Percentiles rank a stretch among this genome's conserved stretches.
phyloP scores from a whole-genome alignment of 2,329 filamentous ascomycete species.

The Aspergillus candidus region DNA sequence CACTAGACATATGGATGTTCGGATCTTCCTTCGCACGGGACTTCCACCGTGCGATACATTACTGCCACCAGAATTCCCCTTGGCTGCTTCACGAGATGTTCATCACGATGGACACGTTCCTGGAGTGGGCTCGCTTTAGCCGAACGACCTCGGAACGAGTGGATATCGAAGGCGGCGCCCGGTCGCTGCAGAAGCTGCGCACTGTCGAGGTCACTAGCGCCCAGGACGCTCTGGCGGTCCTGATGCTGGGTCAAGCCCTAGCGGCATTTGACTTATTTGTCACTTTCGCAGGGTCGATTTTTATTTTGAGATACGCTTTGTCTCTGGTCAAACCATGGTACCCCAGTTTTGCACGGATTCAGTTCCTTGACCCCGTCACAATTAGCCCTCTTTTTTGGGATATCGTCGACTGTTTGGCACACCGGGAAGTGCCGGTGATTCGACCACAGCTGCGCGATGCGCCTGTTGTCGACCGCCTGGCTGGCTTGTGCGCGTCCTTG shows the following conservation, averaged over 20 bases:
- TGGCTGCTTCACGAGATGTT: slow-evolving; percentile 5
- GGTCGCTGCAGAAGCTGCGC: slow-evolving; percentile 6
- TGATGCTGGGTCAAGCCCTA: slow-evolving; percentile 10
- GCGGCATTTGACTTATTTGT: slow-evolving; percentile 16
- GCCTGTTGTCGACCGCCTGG: slow-evolving; percentile 4
- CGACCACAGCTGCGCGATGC: not conserved
- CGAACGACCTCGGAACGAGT: slow-evolving; percentile 3
- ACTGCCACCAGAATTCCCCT: slow-evolving; percentile 5
- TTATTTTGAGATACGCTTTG: slow-evolving; percentile 16
- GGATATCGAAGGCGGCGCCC: slow-evolving; percentile 3
- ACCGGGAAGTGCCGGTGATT: slow-evolving; percentile 6
- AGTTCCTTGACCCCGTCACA: slow-evolving; percentile 2
- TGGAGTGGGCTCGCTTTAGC: slow-evolving; percentile 6
- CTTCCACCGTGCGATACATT: slow-evolving; percentile 4
- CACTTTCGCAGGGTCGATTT: slow-evolving; percentile 4
- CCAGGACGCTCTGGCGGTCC: slow-evolving; percentile 12
- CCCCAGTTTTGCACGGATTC: not conserved
- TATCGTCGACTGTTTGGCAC: slow-evolving; percentile 1
- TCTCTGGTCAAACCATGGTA: slow-evolving; percentile 6
- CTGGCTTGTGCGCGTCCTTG: slow-evolving; percentile 7
- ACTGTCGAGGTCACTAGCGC: not conserved
- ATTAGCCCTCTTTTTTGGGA: slow-evolving; percentile 6
- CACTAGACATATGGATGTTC: slow-evolving; percentile 6
- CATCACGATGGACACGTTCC: slow-evolving; percentile 1
- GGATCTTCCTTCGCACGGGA: slow-evolving; percentile 6